A percentile compares a stretch with the other conserved stretches of the same genome.
These are phyloP conservation scores for Theileria parva DNA, from an alignment of 169 alveolate species.

Conservation along the genomic window DNA sequence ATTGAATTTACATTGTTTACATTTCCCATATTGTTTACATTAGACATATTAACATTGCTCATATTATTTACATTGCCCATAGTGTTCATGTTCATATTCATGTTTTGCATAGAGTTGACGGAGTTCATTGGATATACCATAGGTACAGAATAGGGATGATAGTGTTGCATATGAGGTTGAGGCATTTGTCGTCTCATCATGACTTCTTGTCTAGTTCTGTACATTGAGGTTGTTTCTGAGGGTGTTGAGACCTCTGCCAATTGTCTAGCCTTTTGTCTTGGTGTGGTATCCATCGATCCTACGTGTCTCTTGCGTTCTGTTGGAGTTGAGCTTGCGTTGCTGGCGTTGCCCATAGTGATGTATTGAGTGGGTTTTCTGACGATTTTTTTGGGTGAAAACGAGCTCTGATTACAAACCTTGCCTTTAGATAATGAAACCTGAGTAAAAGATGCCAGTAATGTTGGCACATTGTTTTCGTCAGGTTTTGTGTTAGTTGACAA, in stretches of 20 bases:
- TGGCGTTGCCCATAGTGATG: slow-evolving; percentile 9
- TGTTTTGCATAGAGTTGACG: not conserved
- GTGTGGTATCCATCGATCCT: slow-evolving; percentile 9
- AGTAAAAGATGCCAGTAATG: slow-evolving; percentile 35
- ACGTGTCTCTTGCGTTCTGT: not conserved
- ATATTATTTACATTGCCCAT: not conserved
- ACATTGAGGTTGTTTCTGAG: not conserved
- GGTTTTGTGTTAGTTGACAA: slow-evolving; percentile 8
- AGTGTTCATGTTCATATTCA: not conserved
- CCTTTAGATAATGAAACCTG: slow-evolving; percentile 32
- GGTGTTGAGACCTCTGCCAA: not conserved
- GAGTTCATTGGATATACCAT: not conserved
- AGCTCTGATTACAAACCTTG: slow-evolving; percentile 27
- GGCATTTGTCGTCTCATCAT: slow-evolving; percentile 6
- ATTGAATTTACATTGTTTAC: no score
- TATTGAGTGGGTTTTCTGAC: slow-evolving; percentile 6
- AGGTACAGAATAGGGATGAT: not conserved
- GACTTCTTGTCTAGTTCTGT: slow-evolving; percentile 12
- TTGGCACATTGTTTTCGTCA: slow-evolving; percentile 26
- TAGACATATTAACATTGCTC: not conserved
- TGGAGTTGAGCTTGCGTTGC: slow-evolving; percentile 7
- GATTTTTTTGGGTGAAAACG: slow-evolving; percentile 23
- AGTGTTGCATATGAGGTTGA: not conserved
- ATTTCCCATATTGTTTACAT: not conserved
- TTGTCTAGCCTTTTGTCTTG: slow-evolving; percentile 15